Evolutionary conservation across 352 stramenopile genomes (phyloP).

Genomic region (Halophytophthora batemanensis): DNA sequence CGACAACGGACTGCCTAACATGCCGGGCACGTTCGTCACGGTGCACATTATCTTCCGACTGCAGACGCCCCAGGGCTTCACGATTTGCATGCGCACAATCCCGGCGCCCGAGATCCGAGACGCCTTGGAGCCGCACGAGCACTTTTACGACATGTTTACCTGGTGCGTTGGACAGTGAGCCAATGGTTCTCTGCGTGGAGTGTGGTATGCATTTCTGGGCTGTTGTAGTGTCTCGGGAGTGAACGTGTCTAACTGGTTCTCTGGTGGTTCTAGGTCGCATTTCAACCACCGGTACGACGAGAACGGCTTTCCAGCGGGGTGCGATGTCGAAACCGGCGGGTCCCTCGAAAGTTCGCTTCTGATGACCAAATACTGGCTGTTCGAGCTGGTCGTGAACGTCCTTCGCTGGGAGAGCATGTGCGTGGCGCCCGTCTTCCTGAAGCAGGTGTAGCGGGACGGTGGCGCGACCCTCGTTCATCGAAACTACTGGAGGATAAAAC

Average conservation of each 20-base stretch:
- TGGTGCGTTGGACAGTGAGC: conserved; percentile 29
- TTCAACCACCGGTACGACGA: conserved; percentile 59
- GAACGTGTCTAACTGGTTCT: neutral
- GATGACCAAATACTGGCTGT: conserved; percentile 54
- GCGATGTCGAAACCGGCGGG: conserved; percentile 46
- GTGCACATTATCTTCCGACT: conserved; percentile 64
- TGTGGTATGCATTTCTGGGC: conserved; percentile 8
- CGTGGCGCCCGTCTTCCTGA: conserved; percentile 51
- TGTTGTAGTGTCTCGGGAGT: too few species aligned
- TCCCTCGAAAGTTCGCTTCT: conserved; percentile 44
- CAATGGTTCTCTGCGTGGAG: neutral
- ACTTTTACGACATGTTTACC: conserved; percentile 62
- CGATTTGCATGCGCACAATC: conserved; percentile 66
- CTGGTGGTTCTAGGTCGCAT: conserved; percentile 34
- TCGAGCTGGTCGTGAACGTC: conserved; percentile 66
- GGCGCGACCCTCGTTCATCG: too few species aligned
- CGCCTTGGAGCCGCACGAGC: conserved; percentile 37
- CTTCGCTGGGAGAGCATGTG: conserved; percentile 59
- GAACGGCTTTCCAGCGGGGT: conserved; percentile 34
- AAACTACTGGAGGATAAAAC: too few species aligned
- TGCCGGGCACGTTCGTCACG: conserved; percentile 51
- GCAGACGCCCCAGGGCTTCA: conserved; percentile 53
- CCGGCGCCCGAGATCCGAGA: conserved; percentile 49
- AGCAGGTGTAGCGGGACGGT: too few species aligned
- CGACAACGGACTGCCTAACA: conserved; percentile 42